Evolutionary conservation across 169 alveolate species (phyloP).

Genomic region (Eimeria praecox): DNA sequence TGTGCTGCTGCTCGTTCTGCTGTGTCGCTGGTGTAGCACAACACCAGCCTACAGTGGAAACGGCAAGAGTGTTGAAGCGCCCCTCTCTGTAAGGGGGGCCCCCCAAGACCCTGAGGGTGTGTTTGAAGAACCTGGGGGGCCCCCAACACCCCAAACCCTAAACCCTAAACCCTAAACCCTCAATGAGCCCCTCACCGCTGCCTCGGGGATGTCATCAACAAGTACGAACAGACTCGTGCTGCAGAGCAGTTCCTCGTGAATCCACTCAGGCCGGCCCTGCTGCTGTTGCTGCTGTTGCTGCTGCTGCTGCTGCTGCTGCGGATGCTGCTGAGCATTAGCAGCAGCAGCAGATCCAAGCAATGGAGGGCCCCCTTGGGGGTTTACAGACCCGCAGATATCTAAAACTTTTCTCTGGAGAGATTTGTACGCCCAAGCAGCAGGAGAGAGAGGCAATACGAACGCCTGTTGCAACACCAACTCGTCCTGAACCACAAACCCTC

Average conservation of each 20-base stretch:
- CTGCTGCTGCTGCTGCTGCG: slow-evolving; percentile 14
- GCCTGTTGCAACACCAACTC: slow-evolving; percentile 27
- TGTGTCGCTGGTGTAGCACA: too few species aligned
- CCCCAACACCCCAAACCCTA: neutral
- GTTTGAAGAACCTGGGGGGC: too few species aligned
- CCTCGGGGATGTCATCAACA: neutral
- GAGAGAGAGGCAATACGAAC: neutral
- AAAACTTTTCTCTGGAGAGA: neutral
- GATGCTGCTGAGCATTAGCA: neutral
- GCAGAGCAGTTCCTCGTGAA: neutral
- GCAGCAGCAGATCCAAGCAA: neutral
- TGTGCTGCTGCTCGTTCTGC: too few species aligned
- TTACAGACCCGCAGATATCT: slow-evolving; percentile 4
- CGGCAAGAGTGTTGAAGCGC: too few species aligned
- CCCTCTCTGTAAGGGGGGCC: too few species aligned
- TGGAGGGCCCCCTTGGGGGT: slow-evolving; percentile 3
- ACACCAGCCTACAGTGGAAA: too few species aligned
- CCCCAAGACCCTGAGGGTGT: too few species aligned
- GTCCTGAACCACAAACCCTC: neutral
- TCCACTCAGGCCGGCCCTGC: slow-evolving; percentile 10
- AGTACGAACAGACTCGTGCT: neutral
- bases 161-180: neutral
- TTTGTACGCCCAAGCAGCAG: slow-evolving; percentile 3
- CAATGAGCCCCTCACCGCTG: slow-evolving; percentile 3
- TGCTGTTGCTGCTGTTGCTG: slow-evolving; percentile 48